These are phyloP conservation scores for Myriosclerotinia curreyana DNA, from an alignment of 2,329 filamentous ascomycete species.

Conservation along the genomic window DNA sequence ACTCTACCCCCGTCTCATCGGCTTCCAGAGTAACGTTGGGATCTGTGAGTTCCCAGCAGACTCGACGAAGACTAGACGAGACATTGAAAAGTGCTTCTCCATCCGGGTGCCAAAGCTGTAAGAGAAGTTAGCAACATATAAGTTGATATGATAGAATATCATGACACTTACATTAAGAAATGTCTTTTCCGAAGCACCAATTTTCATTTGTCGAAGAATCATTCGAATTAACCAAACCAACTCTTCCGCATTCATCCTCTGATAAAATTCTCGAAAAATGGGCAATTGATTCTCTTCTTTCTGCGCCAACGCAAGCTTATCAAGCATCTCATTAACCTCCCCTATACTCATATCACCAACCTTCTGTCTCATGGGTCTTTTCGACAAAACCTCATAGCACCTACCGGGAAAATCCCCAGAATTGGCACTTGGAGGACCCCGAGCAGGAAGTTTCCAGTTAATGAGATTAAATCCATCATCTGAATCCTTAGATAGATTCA, in stretches of 20 bases:
- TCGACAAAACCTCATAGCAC: constrained; percentile 82
- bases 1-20: constrained; percentile 67
- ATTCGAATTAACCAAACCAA: constrained; percentile 94
- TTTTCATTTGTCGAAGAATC: constrained; percentile 73
- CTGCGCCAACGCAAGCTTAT: constrained; percentile 69
- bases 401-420: constrained; percentile 91
- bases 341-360: constrained; percentile 79
- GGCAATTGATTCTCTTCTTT: constrained; percentile 82
- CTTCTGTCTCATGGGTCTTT: constrained; percentile 71
- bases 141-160: not conserved
- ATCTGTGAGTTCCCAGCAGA: constrained; percentile 91
- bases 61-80: constrained; percentile 81
- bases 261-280: constrained; percentile 81
- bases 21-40: constrained; percentile 68
- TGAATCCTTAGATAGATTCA: constrained; percentile 87
- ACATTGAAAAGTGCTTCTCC: constrained; percentile 80
- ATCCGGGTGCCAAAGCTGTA: constrained; percentile 75
- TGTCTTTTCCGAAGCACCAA: constrained; percentile 81
- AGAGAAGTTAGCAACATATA: constrained; percentile 33
- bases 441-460: constrained; percentile 88
- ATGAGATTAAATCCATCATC: constrained; percentile 82
- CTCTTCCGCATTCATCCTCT: constrained; percentile 88
- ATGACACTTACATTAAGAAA: constrained; percentile 61
- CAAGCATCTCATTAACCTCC: constrained; percentile 83
- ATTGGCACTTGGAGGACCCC: constrained; percentile 58